These are phyloP conservation scores for Exophiala spinifera DNA, from an alignment of 2,329 filamentous ascomycete species.

Conservation along the genomic window DNA sequence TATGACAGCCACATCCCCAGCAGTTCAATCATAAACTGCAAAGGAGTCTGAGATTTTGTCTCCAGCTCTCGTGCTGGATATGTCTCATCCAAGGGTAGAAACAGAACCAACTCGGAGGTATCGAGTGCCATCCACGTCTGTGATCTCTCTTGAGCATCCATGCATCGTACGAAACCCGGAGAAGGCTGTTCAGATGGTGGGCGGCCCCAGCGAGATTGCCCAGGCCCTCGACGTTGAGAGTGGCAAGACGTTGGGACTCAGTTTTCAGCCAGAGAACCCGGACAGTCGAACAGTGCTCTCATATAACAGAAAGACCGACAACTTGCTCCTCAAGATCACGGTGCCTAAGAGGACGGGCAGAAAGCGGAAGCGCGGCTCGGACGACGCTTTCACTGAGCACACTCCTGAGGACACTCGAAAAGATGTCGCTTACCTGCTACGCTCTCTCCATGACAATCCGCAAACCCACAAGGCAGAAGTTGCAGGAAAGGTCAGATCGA, in stretches of 20 bases:
- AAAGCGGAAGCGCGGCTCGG: constrained; percentile 75
- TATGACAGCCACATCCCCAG: too few species aligned
- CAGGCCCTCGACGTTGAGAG: constrained; percentile 48
- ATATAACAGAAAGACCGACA: constrained; percentile 71
- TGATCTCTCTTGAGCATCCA: constrained; percentile 65
- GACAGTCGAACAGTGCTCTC: constrained; percentile 76
- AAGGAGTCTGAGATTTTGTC: not conserved
- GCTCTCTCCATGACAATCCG: constrained; percentile 68
- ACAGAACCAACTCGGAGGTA: constrained; percentile 46
- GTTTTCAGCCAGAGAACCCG: constrained; percentile 74
- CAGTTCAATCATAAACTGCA: not conserved
- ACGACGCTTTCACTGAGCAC: constrained; percentile 60
- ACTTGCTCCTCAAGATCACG: constrained; percentile 80
- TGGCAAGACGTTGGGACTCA: constrained; percentile 61
- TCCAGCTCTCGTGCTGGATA: not conserved
- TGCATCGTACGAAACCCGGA: constrained; percentile 63
- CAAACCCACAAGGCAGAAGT: constrained; percentile 65
- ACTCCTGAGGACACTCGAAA: constrained; percentile 43
- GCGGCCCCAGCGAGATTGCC: constrained; percentile 54
- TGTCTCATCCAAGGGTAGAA: not conserved
- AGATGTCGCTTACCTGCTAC: constrained; percentile 55
- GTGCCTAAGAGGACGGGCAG: constrained; percentile 83
- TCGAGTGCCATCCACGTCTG: constrained; percentile 49
- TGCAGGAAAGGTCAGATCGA: constrained; percentile 70
- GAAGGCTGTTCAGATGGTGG: constrained; percentile 61